Percentiles rank a stretch among this genome's conserved stretches.
Conservation (phyloP, 208 protist genomes). For the Crithidia brevicula region DNA sequence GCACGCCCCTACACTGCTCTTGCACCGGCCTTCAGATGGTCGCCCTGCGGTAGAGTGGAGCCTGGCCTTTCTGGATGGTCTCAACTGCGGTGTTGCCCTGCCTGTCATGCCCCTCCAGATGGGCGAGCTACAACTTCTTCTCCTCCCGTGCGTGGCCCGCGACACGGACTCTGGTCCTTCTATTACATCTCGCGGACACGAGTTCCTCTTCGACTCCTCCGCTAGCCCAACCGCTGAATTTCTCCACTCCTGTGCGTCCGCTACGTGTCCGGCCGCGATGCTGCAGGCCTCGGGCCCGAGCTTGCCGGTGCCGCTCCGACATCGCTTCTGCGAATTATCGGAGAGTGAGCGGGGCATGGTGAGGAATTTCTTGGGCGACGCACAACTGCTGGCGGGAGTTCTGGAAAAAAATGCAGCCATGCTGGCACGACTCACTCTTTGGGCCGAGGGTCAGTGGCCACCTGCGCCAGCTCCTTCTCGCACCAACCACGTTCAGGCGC, state of each 20-base stretch:
- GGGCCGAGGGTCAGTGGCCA: slow-evolving; percentile 31
- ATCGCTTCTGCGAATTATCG: slow-evolving; percentile 8
- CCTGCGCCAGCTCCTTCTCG: no score
- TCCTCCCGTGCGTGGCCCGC: slow-evolving; percentile 3
- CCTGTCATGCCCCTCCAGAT: slow-evolving; percentile 51
- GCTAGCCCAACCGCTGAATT: slow-evolving; percentile 36
- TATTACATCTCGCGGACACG: slow-evolving; percentile 18
- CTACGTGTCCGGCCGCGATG: slow-evolving; percentile 4
- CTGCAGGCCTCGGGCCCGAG: slow-evolving; percentile 4
- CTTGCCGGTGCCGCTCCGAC: slow-evolving; percentile 15
- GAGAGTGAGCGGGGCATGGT: slow-evolving; percentile 23
- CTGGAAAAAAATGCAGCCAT: slow-evolving; percentile 52
- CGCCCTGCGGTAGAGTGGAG: slow-evolving; percentile 26
- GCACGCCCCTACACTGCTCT: slow-evolving; percentile 33
- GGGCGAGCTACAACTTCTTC: slow-evolving; percentile 48
- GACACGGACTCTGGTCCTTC: background rate
- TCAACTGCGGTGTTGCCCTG: slow-evolving; percentile 25
- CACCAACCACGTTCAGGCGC: no score
- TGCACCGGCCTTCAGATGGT: slow-evolving; percentile 49
- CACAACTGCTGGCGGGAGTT: slow-evolving; percentile 13
- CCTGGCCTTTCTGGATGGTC: background rate
- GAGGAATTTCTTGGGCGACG: slow-evolving; percentile 2
- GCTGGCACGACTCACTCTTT: slow-evolving; percentile 47
- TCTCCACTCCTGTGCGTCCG: slow-evolving; percentile 15
- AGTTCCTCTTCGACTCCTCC: slow-evolving; percentile 44